Percentiles rank a stretch among this genome's conserved stretches.
phyloP scores from a whole-genome alignment of 768 basidiomycete species.

The Suillus ampliporus region DNA sequence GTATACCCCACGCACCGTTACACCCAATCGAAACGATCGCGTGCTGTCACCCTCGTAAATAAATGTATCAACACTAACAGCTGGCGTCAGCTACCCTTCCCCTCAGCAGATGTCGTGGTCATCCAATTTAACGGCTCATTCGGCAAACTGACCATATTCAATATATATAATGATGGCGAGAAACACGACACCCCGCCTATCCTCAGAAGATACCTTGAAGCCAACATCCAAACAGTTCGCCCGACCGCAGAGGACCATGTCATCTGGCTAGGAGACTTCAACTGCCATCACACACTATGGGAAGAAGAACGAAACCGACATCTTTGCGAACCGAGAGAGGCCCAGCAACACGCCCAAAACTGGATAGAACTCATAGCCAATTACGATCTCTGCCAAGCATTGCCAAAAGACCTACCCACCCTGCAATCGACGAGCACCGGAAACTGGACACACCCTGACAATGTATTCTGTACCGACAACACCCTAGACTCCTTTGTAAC shows the following conservation, averaged over 20 bases:
- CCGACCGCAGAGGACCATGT: conserved; percentile 17
- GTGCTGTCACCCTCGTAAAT: conserved; percentile 28
- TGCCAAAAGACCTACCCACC: conserved; percentile 36
- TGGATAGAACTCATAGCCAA: conserved; percentile 27
- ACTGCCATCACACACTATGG: conserved; percentile 40
- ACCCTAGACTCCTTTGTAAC: conserved; percentile 18
- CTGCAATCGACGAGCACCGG: conserved; percentile 22
- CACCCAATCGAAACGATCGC: neutral
- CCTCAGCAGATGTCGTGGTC: conserved; percentile 25
- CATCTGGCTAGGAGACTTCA: conserved; percentile 36
- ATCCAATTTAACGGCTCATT: conserved; percentile 14
- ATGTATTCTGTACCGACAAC: conserved; percentile 35
- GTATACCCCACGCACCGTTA: conserved; percentile 2
- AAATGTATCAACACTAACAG: conserved; percentile 19
- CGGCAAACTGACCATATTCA: conserved; percentile 19
- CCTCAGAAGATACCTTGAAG: neutral
- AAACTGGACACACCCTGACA: conserved; percentile 43
- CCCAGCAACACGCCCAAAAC: conserved; percentile 8
- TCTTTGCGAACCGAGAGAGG: conserved; percentile 23
- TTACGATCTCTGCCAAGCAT: conserved; percentile 32
- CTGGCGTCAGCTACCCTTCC: conserved; percentile 31
- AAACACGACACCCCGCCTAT: neutral
- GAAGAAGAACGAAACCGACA: conserved; percentile 26
- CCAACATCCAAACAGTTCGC: neutral
- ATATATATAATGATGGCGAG: no score